Base-by-base conservation (phyloP, 2,329 filamentous ascomycete species). In the Claviceps monticola region DNA sequence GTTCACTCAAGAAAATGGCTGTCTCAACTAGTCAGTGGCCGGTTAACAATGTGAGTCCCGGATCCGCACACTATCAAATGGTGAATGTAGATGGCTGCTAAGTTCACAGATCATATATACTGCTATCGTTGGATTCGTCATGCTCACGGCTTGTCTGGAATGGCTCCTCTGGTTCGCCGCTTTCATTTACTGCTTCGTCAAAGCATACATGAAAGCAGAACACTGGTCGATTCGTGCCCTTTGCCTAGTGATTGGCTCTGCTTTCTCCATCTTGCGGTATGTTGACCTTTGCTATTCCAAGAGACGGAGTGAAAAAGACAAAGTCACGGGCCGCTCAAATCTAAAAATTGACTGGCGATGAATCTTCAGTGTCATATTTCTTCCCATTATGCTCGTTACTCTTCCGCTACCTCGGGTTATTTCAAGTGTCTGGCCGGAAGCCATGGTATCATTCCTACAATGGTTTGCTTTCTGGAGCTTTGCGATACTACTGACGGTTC, bases 381-480 rank as follows among this genome's bases (percentile, higher is more conserved):
- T 97, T 29, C 91, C 91, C 0, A 86, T 96, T 57, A 95, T 97
- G 89, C 68, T 96, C 21, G 88, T 95, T 47, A 97, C 90, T 0
- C 74, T 97, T 4, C 91, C 91, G 0, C 74, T 97, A 2, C 91
- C 91, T 0, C 68, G 74, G 19, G 76, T 80, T 53, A 73, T 96
- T 46, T 83, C 83, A 7, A 74, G 78, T 54, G 77, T 86, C 59
- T 94, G 91, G 69, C 90, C 91, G 0, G 51, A 65, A 2, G 51
- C 66, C 1, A 79, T 93, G 74, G 84, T 93, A 42, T 68, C 65
- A 2, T 75, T 86, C 46, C 75, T 97, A 14, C 90, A 96, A 64
- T 94, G 88, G 86, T 95, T 97, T 62, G 90, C 89, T 4, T 97
- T 97, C 66, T 96, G 88, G 83, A 83, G 85, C 29, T 97, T 97